phyloP scores from a whole-genome alignment of 1,284 basidiomycete species.

The Ceratobasidium papillatum region DNA sequence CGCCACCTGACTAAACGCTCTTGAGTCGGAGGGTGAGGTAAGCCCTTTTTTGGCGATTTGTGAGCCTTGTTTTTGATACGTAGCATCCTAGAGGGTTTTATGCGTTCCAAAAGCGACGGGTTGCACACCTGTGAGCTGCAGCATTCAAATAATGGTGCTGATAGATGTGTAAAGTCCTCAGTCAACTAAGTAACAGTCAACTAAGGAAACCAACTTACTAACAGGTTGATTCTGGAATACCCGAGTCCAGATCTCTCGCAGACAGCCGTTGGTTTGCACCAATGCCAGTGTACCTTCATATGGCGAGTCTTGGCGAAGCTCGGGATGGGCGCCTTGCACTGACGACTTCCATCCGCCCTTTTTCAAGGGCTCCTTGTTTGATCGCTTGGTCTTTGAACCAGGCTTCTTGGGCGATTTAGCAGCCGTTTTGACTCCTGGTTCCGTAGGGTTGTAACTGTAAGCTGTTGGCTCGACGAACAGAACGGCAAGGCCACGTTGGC shows the following conservation, averaged over 20 bases:
- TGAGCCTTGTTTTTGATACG: neutral
- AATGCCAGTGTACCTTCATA: neutral
- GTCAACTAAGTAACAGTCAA: neutral
- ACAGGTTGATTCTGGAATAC: neutral
- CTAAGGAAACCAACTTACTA: neutral
- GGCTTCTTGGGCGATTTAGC: neutral
- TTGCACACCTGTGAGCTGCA: slow-evolving; percentile 2
- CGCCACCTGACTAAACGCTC: neutral
- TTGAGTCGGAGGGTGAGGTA: slow-evolving; percentile 1
- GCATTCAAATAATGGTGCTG: neutral
- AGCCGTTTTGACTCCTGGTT: neutral
- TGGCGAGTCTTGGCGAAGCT: neutral
- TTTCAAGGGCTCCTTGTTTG: neutral
- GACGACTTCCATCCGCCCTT: neutral
- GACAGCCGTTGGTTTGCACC: slow-evolving; percentile 4
- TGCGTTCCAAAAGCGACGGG: neutral
- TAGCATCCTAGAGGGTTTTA: neutral
- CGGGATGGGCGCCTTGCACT: neutral
- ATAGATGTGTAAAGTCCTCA: neutral
- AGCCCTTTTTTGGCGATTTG: slow-evolving; percentile 2
- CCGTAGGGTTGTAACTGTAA: slow-evolving; percentile 1
- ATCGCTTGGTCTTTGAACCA: neutral
- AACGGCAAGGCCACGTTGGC: neutral
- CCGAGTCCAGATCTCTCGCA: slow-evolving; percentile 8
- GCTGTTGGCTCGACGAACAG: slow-evolving; percentile 11